A percentile compares a stretch with the other conserved stretches of the same genome.
phyloP scores from a whole-genome alignment of 352 stramenopile genomes.

The Globisporangium carolinianum region DNA sequence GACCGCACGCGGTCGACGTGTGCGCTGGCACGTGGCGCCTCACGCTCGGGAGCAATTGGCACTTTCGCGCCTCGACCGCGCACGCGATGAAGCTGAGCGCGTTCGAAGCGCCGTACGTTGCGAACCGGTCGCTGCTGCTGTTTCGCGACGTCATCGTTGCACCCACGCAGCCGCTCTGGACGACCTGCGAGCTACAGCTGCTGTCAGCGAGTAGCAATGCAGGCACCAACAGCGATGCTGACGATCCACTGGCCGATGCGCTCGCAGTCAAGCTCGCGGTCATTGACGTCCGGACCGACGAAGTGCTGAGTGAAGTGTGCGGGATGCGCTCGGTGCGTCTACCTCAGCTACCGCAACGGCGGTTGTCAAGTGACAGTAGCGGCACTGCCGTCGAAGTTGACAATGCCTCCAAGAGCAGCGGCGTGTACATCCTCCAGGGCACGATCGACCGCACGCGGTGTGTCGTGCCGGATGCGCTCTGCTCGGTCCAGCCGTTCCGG shows the following conservation, averaged over 20 bases:
- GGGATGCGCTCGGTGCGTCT: conserved; percentile 27
- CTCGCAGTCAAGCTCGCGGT: conserved; percentile 52
- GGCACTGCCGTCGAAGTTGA: conserved; percentile 9
- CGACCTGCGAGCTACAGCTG: conserved; percentile 43
- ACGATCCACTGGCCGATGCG: conserved; percentile 16
- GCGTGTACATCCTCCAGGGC: conserved; percentile 57
- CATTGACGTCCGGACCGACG: conserved; percentile 29
- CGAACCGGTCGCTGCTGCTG: conserved; percentile 58
- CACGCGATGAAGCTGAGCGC: conserved; percentile 31
- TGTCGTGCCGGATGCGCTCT: conserved; percentile 32
- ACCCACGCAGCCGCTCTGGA: conserved; percentile 34
- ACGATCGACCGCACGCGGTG: conserved; percentile 48
- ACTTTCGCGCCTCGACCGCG: conserved; percentile 28
- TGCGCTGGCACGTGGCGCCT: conserved; percentile 52
- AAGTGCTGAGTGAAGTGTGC: conserved; percentile 19
- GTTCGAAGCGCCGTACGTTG: conserved; percentile 47
- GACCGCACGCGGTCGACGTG: conserved; percentile 18
- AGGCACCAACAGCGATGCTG: neutral
- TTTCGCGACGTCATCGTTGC: conserved; percentile 56
- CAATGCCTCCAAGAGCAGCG: neutral
- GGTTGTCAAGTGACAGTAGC: neutral
- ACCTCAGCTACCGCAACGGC: conserved; percentile 47
- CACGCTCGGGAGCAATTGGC: conserved; percentile 40
- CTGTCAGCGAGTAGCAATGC: conserved; percentile 3
- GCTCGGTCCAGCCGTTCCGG: conserved; percentile 51